Conservation (phyloP, 1,139 yeast species). For the Saccharomyces hybrid region DNA sequence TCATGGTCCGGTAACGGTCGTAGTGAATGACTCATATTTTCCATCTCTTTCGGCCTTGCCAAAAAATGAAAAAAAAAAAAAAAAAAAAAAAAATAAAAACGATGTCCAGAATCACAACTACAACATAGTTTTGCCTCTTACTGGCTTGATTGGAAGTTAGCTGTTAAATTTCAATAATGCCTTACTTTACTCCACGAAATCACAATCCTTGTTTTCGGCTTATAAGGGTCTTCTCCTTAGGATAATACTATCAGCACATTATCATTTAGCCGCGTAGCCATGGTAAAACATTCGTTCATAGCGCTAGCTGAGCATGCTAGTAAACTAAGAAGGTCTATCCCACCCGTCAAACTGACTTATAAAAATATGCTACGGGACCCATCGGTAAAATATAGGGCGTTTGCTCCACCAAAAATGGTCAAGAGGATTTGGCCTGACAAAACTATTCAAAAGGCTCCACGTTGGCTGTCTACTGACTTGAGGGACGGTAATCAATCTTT, state of each 20-base stretch:
- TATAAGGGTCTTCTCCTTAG: background rate
- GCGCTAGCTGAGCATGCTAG: background rate
- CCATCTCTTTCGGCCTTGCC: background rate
- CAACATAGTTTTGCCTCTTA: background rate
- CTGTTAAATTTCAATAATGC: background rate
- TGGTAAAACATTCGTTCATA: background rate
- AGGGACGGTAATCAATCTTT: conserved; percentile 96
- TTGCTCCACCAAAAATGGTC: conserved; percentile 53
- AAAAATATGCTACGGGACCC: conserved; percentile 63
- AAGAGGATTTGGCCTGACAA: conserved; percentile 85
- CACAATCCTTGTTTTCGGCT: background rate
- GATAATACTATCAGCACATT: background rate
- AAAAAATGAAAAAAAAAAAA: background rate
- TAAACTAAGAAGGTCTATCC: conserved; percentile 4
- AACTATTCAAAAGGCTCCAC: conserved; percentile 70
- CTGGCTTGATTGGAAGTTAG: background rate
- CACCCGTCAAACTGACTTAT: conserved; percentile 31
- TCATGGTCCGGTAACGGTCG: background rate
- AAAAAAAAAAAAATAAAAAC: background rate
- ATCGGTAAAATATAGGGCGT: conserved; percentile 64
- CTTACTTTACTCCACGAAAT: background rate
- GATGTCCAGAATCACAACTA: background rate
- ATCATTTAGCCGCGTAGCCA: background rate
- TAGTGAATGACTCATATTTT: background rate
- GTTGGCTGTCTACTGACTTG: conserved; percentile 94